These are phyloP conservation scores for Candida cerambycidarum DNA, from an alignment of 805 yeast species.

Conservation along the genomic window DNA sequence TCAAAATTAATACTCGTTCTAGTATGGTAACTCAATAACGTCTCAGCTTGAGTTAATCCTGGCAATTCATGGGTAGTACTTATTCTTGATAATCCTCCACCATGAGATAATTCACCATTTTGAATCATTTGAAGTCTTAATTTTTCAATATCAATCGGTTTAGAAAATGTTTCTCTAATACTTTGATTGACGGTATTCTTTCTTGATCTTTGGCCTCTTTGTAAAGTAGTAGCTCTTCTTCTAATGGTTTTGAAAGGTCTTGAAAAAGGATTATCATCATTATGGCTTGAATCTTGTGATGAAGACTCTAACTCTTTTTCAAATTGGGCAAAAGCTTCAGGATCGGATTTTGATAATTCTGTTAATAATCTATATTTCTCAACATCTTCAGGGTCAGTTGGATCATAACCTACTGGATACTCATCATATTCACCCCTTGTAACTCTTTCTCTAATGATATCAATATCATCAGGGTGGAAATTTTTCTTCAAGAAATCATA, in stretches of 20 bases:
- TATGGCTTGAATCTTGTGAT: not conserved
- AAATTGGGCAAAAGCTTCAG: slow-evolving; percentile 32
- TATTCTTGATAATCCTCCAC: slow-evolving; percentile 37
- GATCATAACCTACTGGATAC: slow-evolving; percentile 53
- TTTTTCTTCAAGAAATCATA: slow-evolving; percentile 50
- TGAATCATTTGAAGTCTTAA: slow-evolving; percentile 39
- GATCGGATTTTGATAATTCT: slow-evolving; percentile 33
- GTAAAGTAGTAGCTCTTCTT: slow-evolving; percentile 28
- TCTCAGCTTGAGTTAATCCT: slow-evolving; percentile 51
- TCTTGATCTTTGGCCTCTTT: slow-evolving; percentile 20
- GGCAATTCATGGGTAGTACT: slow-evolving; percentile 48
- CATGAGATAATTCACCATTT: slow-evolving; percentile 35
- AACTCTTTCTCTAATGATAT: slow-evolving; percentile 65
- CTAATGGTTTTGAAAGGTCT: slow-evolving; percentile 36
- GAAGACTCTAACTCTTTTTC: slow-evolving; percentile 22
- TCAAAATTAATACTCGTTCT: slow-evolving; percentile 38
- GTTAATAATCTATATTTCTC: slow-evolving; percentile 37
- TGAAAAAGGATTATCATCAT: slow-evolving; percentile 16
- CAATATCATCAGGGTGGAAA: slow-evolving; percentile 65
- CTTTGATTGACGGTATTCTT: slow-evolving; percentile 19
- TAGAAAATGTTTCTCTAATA: slow-evolving; percentile 28
- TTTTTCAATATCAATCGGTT: slow-evolving; percentile 33
- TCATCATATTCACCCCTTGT: slow-evolving; percentile 50
- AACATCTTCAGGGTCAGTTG: slow-evolving; percentile 46
- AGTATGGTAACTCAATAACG: slow-evolving; percentile 43